Conservation (phyloP, 768 basidiomycete genomes). For the Brasilioporus rufonigricans region DNA sequence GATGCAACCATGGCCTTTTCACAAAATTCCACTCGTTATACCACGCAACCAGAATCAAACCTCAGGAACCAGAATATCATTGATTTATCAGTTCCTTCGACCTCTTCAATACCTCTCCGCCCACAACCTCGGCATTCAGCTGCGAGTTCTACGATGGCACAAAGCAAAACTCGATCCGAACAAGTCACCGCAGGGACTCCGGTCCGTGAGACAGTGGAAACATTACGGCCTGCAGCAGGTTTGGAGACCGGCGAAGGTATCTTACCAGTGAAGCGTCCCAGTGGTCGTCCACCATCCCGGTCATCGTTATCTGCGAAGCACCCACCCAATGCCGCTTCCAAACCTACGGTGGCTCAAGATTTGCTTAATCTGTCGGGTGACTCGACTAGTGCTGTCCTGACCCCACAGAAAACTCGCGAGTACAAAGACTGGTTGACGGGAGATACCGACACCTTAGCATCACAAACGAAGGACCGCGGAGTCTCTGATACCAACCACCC, state of each 20-base stretch:
- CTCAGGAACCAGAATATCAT: constrained; percentile 15
- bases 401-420: constrained; percentile 27
- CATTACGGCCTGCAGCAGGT: constrained; percentile 5
- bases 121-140: constrained; percentile 19
- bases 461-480: constrained; percentile 17
- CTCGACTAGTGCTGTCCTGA: constrained; percentile 3
- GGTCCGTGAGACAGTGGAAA: constrained; percentile 41
- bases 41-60: constrained; percentile 14
- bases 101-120: constrained; percentile 23
- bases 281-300: constrained; percentile 29
- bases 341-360: constrained; percentile 26
- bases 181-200: constrained; percentile 55
- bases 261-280: constrained; percentile 15
- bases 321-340: constrained; percentile 46
- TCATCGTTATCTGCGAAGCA: constrained; percentile 52
- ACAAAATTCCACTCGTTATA: constrained; percentile 17
- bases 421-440: constrained; percentile 77
- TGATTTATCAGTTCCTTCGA: constrained; percentile 22
- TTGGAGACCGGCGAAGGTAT: constrained; percentile 16
- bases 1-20: constrained; percentile 51
- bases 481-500: constrained; percentile 14
- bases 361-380: constrained; percentile 19
- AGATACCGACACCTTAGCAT: constrained; percentile 42
- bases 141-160: constrained; percentile 12
- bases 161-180: constrained; percentile 51